A percentile compares a stretch with the other conserved stretches of the same genome.
Conservation (phyloP, 306 rosid species). For the Acacia confusa region DNA sequence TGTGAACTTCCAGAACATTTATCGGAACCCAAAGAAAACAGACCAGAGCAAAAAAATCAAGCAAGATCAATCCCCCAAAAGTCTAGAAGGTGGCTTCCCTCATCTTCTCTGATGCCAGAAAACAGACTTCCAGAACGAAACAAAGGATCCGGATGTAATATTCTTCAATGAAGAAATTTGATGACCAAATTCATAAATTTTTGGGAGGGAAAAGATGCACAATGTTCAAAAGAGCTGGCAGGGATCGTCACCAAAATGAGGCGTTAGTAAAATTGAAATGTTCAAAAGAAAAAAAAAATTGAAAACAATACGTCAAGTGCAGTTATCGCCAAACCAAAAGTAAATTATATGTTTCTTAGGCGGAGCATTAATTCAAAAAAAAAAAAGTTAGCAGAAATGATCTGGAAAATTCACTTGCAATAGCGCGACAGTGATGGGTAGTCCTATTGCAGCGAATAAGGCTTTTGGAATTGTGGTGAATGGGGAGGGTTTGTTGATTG, state of each 20-base stretch:
- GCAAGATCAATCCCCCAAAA: no score
- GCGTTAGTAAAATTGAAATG: neutral
- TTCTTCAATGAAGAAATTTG: neutral
- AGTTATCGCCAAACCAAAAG: neutral
- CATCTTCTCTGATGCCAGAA: neutral
- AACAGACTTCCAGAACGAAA: neutral
- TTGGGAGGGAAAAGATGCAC: neutral
- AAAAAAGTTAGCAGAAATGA: neutral
- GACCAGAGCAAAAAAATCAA: no score
- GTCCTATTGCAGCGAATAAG: no score
- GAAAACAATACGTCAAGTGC: slow-evolving; percentile 7
- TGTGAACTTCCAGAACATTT: no score
- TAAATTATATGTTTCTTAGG: neutral
- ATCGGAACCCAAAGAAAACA: no score
- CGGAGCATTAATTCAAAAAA: neutral
- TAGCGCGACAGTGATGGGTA: neutral
- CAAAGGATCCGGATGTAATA: neutral
- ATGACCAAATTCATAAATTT: neutral
- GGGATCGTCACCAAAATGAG: neutral
- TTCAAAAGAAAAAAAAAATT: neutral
- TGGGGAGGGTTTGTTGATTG: no score
- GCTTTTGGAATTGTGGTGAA: no score
- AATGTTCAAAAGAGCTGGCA: neutral
- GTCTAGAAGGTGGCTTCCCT: no score
- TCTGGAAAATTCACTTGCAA: neutral